Percentiles rank a stretch among this genome's conserved stretches.
Evolutionary conservation across 805 yeast genomes (phyloP).

Genomic region (Zygotorulaspora sp.): DNA sequence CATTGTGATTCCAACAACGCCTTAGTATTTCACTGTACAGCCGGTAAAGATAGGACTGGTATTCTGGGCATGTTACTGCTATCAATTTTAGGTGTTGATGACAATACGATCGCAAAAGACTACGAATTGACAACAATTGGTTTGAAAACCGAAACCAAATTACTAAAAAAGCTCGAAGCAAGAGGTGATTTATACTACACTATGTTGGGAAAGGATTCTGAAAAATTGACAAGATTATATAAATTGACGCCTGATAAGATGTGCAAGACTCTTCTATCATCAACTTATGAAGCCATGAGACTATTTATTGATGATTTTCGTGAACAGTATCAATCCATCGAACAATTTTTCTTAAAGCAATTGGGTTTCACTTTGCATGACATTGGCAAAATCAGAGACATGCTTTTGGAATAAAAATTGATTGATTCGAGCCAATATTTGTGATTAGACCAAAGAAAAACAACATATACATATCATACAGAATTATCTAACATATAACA

Average conservation of each 20-base stretch:
- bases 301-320: constrained; percentile 53
- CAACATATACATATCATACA: too few relatives aligned
- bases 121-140: constrained; percentile 73
- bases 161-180: constrained; percentile 29
- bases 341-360: constrained; percentile 41
- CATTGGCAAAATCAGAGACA: constrained; percentile 35
- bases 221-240: constrained; percentile 29
- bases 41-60: constrained; percentile 87
- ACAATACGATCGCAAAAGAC: constrained; percentile 62
- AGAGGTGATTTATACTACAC: constrained; percentile 37
- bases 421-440: too few relatives aligned
- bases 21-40: constrained; percentile 71
- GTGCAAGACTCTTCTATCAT: constrained; percentile 54
- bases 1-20: constrained; percentile 38
- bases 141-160: constrained; percentile 41
- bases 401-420: constrained; percentile 29
- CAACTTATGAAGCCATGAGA: constrained; percentile 67
- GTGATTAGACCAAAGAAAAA: too few relatives aligned
- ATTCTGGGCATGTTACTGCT: constrained; percentile 64
- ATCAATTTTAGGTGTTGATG: constrained; percentile 59
- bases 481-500: too few relatives aligned
- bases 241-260: constrained; percentile 42
- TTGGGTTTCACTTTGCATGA: constrained; percentile 47
- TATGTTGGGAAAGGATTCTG: constrained; percentile 25
- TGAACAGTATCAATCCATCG: constrained; percentile 50